Base-by-base conservation (phyloP, 768 basidiomycete genomes). In the Lactarius hengduanensis region DNA sequence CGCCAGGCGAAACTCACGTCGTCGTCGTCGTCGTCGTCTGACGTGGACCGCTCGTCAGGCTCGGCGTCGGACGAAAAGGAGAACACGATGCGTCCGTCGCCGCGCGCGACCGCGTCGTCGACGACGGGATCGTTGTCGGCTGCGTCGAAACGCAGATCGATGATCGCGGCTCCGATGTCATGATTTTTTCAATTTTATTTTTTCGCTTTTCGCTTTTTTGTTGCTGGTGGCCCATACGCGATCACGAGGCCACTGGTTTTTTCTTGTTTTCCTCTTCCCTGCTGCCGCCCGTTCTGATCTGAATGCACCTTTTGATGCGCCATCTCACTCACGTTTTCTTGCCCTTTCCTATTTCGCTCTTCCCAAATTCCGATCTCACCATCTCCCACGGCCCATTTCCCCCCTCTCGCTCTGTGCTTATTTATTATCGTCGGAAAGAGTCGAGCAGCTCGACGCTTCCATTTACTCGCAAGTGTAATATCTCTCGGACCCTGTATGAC, bases 51-150 rank as follows among this genome's bases (percentile, higher is more conserved):
- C 15, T 67, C 64, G 59, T 36, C 60, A 8, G 50, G 50, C 32
- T 67, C 66, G 15, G 50, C 50, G 15, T 63, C 66, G 20, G 62
- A 63, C 20, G 66, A 67, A 55, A 67, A 67, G 43, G 66, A 67
- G 43, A 67, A 67, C 36, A 63, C 53, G 58, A 45, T 56, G 62
- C 66, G 66, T 15, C 58, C 58, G 53, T 50, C 62, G 1, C 57
- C 57, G 0, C 57, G 50, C 34, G 32, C 36, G 32, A 57, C 32
- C 5, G 47, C 6, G n/a, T 58, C 36, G 36, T 38, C 65, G 15
- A n/a, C 40, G 32, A 26, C 60, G 16, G 60, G 45, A 26, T 61
- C 60, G 22, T 41, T 56, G 11, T 63, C 66, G 3, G 62, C 66
- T 50, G 62, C 66, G 20, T 28, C 66, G 15, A 67, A 67, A 30